phyloP scores from a whole-genome alignment of 257 asterid genomes.

The Ajuga chamaepitys region DNA sequence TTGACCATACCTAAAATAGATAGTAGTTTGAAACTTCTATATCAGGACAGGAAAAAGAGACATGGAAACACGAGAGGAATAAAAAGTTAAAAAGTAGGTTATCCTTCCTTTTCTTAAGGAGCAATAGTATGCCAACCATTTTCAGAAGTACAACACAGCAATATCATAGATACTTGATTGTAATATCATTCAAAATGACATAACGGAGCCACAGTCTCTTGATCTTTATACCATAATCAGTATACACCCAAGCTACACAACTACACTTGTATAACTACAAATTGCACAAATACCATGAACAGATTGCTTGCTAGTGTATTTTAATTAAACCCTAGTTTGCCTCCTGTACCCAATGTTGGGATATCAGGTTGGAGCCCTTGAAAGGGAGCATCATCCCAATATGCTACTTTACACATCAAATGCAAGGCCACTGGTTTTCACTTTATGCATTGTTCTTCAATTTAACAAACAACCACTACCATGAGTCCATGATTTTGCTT shows the following conservation, averaged over 20 bases:
- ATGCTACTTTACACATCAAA: neutral
- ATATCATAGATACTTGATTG: neutral
- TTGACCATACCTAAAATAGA: conserved; percentile 70
- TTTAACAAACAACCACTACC: neutral
- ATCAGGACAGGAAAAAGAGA: neutral
- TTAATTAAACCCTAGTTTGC: neutral
- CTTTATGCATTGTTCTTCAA: neutral
- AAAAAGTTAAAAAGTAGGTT: too few species aligned
- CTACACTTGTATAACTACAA: neutral
- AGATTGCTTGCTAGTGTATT: neutral
- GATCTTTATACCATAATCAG: neutral
- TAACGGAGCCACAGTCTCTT: neutral
- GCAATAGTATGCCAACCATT: neutral
- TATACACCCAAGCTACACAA: neutral
- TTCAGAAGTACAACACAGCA: neutral
- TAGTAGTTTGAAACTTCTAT: neutral
- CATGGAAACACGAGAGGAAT: neutral
- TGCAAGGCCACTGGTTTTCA: neutral
- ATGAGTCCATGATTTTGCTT: neutral
- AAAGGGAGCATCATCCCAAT: neutral
- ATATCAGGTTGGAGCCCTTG: neutral
- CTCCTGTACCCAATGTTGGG: neutral
- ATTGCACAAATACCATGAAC: neutral
- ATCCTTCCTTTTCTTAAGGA: neutral
- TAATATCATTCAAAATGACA: neutral